Evolutionary conservation across 2,329 filamentous ascomycete species (phyloP).

Genomic region (Beauveria australis): DNA sequence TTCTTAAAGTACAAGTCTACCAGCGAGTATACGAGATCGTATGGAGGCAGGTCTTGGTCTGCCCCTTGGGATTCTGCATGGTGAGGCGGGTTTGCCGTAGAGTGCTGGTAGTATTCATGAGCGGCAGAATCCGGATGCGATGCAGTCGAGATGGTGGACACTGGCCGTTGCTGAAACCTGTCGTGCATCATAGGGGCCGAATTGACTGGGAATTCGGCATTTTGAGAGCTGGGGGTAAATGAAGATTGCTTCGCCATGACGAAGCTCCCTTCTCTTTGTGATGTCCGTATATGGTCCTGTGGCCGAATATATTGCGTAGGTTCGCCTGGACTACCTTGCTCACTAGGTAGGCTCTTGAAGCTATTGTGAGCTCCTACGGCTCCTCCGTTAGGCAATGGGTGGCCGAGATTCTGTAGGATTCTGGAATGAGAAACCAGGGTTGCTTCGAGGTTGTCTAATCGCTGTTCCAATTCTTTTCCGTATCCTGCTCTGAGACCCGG

Average conservation of each 20-base stretch:
- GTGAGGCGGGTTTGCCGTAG: conserved; percentile 9
- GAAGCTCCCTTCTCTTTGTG: conserved; percentile 50
- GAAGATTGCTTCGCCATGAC: conserved; percentile 53
- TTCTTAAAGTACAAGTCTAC: conserved; percentile 74
- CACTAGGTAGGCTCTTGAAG: conserved; percentile 43
- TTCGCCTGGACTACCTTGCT: conserved; percentile 49
- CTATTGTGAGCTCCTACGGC: conserved; percentile 21
- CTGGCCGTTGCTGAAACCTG: conserved; percentile 37
- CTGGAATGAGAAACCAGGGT: conserved; percentile 58
- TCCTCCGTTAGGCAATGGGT: conserved; percentile 23
- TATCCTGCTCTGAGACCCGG: conserved; percentile 60
- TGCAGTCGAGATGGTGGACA: conserved; percentile 31
- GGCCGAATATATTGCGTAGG: conserved; percentile 37
- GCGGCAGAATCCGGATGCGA: conserved; percentile 33
- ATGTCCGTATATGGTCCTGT: conserved; percentile 40
- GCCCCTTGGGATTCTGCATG: conserved; percentile 6
- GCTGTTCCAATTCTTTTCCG: conserved; percentile 64
- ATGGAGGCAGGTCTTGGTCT: conserved; percentile 64
- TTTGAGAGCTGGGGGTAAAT: conserved; percentile 37
- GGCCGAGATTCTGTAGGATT: conserved; percentile 52
- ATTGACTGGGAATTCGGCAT: conserved; percentile 42
- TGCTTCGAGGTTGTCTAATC: conserved; percentile 61
- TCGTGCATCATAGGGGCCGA: conserved; percentile 41
- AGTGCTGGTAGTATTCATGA: conserved; percentile 40
- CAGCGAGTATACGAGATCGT: conserved; percentile 63